These are phyloP conservation scores for Pseudogymnoascus sp. DNA, from an alignment of 2,329 filamentous ascomycete species.

Conservation along the genomic window DNA sequence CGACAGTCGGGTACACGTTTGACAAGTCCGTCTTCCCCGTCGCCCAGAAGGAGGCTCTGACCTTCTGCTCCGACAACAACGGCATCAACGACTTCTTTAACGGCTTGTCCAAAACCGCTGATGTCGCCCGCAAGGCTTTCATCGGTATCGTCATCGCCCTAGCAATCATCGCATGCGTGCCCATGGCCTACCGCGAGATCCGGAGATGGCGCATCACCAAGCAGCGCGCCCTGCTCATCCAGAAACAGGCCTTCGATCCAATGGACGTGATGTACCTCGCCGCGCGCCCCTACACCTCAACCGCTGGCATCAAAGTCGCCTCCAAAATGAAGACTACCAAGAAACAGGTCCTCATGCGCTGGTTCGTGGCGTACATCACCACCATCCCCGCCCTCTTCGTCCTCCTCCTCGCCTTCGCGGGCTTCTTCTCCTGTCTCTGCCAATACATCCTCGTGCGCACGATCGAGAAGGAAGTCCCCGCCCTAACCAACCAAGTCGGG, in stretches of 20 bases:
- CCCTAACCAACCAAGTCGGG: conserved; percentile 54
- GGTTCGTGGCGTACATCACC: conserved; percentile 62
- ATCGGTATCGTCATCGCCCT: conserved; percentile 64
- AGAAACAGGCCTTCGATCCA: conserved; percentile 60
- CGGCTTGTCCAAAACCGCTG: conserved; percentile 57
- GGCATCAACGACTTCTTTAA: conserved; percentile 79
- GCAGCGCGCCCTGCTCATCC: conserved; percentile 58
- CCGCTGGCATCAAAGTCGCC: conserved; percentile 62
- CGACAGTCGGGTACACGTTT: conserved; percentile 67
- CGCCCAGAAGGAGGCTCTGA: conserved; percentile 71
- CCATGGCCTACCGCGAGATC: conserved; percentile 76
- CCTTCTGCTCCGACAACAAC: conserved; percentile 82
- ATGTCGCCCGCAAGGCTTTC: conserved; percentile 64
- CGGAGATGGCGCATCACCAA: conserved; percentile 67
- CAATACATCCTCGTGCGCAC: conserved; percentile 58
- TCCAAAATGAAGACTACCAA: conserved; percentile 52
- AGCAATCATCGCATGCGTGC: conserved; percentile 64
- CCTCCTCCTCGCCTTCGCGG: conserved; percentile 57
- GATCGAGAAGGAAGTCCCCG: conserved; percentile 57
- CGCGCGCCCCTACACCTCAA: conserved; percentile 69
- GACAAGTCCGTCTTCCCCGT: conserved; percentile 72
- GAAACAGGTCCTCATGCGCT: conserved; percentile 55
- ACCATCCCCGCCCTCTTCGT: conserved; percentile 61
- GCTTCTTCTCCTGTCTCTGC: conserved; percentile 58
- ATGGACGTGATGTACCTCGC: conserved; percentile 86